phyloP scores from a whole-genome alignment of 257 asterid genomes.

The Jacaranda copaia region DNA sequence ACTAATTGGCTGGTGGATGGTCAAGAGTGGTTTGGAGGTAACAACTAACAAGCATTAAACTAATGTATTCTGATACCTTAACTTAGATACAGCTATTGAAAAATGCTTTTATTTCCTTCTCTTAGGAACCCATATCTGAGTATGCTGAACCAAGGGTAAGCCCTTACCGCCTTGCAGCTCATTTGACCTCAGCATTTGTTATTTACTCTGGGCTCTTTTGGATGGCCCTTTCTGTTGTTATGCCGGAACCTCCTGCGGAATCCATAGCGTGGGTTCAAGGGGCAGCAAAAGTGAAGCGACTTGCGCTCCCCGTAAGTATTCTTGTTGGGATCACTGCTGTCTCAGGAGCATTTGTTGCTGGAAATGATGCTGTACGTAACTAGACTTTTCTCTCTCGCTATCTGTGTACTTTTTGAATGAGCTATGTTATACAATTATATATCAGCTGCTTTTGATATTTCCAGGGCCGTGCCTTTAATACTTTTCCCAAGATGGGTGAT shows the following conservation, averaged over 20 bases:
- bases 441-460: conserved; percentile 31
- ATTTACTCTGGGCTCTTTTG: conserved; percentile 91
- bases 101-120: conserved; percentile 31
- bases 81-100: conserved; percentile 22
- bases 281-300: conserved; percentile 85
- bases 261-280: conserved; percentile 83
- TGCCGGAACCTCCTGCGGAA: conserved; percentile 96
- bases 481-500: conserved; percentile 97
- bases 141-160: conserved; percentile 92
- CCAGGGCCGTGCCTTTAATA: conserved; percentile 94
- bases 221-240: conserved; percentile 92
- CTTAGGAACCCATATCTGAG: conserved; percentile 85
- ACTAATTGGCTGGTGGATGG: conserved; percentile 99
- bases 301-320: conserved; percentile 81
- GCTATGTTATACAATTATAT: conserved; percentile 15
- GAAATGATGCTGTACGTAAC: conserved; percentile 90
- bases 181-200: conserved; percentile 91
- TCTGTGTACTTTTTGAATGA: conserved; percentile 5
- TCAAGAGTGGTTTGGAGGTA: conserved; percentile 98
- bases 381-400: conserved; percentile 21
- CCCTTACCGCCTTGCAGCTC: conserved; percentile 97
- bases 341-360: conserved; percentile 99
- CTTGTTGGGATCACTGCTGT: conserved; percentile 90
- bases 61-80: conserved; percentile 9
- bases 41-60: conserved; percentile 31